These are phyloP conservation scores for Botryotinia globosa DNA, from an alignment of 2,329 filamentous ascomycete genomes.

Conservation along the genomic window DNA sequence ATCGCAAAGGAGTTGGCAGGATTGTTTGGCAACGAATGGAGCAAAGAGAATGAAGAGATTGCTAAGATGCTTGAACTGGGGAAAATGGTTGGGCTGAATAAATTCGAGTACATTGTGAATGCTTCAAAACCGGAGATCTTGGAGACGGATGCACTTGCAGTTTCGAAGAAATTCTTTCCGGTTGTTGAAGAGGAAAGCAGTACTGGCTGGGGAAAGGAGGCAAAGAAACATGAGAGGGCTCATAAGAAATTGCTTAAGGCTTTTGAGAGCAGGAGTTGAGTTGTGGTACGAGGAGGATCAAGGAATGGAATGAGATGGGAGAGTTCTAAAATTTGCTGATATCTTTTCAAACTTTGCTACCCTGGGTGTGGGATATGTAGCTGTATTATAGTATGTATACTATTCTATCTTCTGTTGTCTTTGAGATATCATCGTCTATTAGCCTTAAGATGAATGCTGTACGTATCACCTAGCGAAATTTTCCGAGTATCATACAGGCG, in stretches of 20 bases:
- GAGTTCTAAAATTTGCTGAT: neutral
- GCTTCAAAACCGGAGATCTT: neutral
- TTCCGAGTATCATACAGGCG: neutral
- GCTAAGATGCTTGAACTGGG: conserved; percentile 4
- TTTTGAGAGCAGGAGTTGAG: neutral
- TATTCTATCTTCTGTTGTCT: neutral
- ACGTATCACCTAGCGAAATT: neutral
- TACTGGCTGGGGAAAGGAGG: conserved; percentile 18
- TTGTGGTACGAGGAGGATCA: too few species aligned
- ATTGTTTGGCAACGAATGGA: conserved; percentile 8
- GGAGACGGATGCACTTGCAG: neutral
- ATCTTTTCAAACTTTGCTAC: neutral
- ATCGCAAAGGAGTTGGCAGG: neutral
- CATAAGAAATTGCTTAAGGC: conserved; percentile 12
- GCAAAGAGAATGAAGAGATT: conserved; percentile 2
- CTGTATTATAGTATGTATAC: neutral
- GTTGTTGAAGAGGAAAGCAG: neutral
- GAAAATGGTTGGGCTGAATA: conserved; percentile 9
- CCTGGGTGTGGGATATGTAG: neutral
- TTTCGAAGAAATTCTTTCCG: neutral
- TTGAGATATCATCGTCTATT: neutral
- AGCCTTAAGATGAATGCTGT: neutral
- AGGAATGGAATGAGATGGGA: neutral
- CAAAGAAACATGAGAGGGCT: conserved; percentile 12
- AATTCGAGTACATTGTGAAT: conserved; percentile 17